phyloP scores from a whole-genome alignment of 208 protist species.

The Crithidia bombi region DNA sequence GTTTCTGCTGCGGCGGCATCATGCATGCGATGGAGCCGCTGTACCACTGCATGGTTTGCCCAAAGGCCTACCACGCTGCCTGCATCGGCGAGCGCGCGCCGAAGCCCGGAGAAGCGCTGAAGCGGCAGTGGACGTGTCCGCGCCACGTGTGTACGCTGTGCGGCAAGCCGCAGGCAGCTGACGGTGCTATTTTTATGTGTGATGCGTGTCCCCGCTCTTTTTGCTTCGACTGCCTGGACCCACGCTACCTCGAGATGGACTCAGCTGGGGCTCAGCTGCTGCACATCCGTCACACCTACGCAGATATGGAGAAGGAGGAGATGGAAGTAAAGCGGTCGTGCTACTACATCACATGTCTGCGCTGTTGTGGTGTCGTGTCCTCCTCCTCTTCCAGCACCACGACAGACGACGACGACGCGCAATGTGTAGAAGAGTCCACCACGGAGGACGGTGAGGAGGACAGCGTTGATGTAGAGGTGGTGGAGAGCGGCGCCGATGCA shows the following conservation, averaged over 20 bases:
- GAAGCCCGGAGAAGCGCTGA: constrained; percentile 37
- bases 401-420: background rate
- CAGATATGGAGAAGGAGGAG: constrained; percentile 72
- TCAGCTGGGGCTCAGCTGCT: constrained; percentile 53
- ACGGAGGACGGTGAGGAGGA: constrained; percentile 26
- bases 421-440: no score
- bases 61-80: constrained; percentile 85
- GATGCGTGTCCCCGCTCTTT: constrained; percentile 71
- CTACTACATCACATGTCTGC: constrained; percentile 87
- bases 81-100: constrained; percentile 62
- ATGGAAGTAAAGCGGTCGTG: constrained; percentile 57
- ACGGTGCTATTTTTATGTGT: constrained; percentile 89
- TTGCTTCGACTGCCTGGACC: constrained; percentile 90
- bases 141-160: constrained; percentile 72
- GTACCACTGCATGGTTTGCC: constrained; percentile 78
- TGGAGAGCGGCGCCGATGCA: background rate
- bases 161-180: constrained; percentile 57
- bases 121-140: constrained; percentile 73
- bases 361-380: constrained; percentile 71
- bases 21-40: constrained; percentile 86
- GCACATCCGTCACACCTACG: constrained; percentile 70
- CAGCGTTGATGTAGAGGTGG: constrained; percentile 4
- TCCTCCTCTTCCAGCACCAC: constrained; percentile 48
- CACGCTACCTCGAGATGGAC: constrained; percentile 78
- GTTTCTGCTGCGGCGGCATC: constrained; percentile 75